A percentile compares a stretch with the other conserved stretches of the same genome.
phyloP scores from a whole-genome alignment of 768 basidiomycete genomes.

The Pilatotrama ljubarskyi region DNA sequence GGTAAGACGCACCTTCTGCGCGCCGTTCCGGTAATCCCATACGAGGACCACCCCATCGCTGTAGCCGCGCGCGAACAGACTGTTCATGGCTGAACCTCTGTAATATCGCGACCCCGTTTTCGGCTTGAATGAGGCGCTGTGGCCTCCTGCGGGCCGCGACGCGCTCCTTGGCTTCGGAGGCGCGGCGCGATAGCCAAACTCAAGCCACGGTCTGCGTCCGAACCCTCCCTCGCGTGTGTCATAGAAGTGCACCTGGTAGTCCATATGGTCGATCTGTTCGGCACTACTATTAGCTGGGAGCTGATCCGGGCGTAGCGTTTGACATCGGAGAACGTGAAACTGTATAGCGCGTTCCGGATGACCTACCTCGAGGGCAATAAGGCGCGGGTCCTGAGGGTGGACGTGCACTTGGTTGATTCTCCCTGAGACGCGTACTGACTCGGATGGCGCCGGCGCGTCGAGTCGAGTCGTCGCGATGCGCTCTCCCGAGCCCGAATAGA shows the following conservation, averaged over 20 bases:
- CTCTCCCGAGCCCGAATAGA: conserved; percentile 40
- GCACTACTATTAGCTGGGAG: neutral
- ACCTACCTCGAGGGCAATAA: conserved; percentile 51
- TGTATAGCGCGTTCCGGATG: conserved; percentile 18
- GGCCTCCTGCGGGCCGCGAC: neutral
- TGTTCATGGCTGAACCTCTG: conserved; percentile 41
- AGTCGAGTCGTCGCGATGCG: conserved; percentile 41
- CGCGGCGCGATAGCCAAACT: conserved; percentile 44
- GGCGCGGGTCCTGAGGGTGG: conserved; percentile 39
- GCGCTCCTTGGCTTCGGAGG: conserved; percentile 21
- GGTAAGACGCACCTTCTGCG: conserved; percentile 37
- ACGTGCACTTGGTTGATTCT: conserved; percentile 46
- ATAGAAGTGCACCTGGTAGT: conserved; percentile 50
- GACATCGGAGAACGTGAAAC: neutral
- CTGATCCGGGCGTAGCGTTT: conserved; percentile 4
- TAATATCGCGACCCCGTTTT: conserved; percentile 28
- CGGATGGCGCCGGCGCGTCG: conserved; percentile 34
- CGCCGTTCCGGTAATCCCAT: conserved; percentile 51
- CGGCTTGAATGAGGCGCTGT: neutral
- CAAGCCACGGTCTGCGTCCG: conserved; percentile 40
- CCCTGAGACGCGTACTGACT: conserved; percentile 37
- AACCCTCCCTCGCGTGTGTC: conserved; percentile 45
- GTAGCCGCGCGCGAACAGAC: conserved; percentile 48
- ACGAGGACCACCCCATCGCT: conserved; percentile 41
- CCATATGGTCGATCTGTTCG: conserved; percentile 48